Percentiles rank a stretch among this genome's conserved stretches.
phyloP scores from a whole-genome alignment of 106 monocot species.

The Dendrobium huoshanense region DNA sequence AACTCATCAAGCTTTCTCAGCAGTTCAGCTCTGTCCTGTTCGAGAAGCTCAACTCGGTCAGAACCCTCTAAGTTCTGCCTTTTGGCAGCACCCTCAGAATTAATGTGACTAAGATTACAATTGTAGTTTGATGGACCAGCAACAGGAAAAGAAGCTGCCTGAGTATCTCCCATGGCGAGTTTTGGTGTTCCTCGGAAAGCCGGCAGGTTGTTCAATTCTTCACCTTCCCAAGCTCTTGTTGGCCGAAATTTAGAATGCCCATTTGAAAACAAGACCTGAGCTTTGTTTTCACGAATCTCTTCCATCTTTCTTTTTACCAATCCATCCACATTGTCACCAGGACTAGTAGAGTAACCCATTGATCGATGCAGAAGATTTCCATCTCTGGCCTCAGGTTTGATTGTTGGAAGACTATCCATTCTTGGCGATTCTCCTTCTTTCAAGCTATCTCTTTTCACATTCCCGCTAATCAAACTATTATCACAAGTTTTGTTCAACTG shows the following conservation, averaged over 20 bases:
- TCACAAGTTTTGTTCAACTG: not conserved
- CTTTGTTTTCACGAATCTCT: conserved; percentile 17
- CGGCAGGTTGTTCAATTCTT: conserved; percentile 9
- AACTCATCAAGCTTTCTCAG: conserved; percentile 87
- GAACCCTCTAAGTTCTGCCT: conserved; percentile 13
- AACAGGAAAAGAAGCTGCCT: conserved; percentile 31
- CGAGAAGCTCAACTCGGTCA: conserved; percentile 31
- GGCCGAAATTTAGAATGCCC: conserved; percentile 7
- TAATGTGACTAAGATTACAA: conserved; percentile 14
- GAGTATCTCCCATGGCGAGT: not conserved
- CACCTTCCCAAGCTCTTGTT: conserved; percentile 7
- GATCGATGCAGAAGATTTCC: conserved; percentile 17
- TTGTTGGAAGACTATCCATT: conserved; percentile 1
- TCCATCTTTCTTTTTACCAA: conserved; percentile 11
- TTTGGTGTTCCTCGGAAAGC: conserved; percentile 8
- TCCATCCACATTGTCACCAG: conserved; percentile 11
- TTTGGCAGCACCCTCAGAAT: conserved; percentile 7
- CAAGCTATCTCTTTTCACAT: conserved; percentile 6
- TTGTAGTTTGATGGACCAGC: conserved; percentile 45
- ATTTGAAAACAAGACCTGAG: conserved; percentile 6
- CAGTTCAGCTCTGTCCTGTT: conserved; percentile 66
- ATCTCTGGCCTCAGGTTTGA: conserved; percentile 14
- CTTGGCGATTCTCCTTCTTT: conserved; percentile 17
- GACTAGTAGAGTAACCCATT: conserved; percentile 8
- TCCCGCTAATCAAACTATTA: not conserved